Base-by-base conservation (phyloP, 2,329 filamentous ascomycete species). In the Sporothrix sp. region DNA sequence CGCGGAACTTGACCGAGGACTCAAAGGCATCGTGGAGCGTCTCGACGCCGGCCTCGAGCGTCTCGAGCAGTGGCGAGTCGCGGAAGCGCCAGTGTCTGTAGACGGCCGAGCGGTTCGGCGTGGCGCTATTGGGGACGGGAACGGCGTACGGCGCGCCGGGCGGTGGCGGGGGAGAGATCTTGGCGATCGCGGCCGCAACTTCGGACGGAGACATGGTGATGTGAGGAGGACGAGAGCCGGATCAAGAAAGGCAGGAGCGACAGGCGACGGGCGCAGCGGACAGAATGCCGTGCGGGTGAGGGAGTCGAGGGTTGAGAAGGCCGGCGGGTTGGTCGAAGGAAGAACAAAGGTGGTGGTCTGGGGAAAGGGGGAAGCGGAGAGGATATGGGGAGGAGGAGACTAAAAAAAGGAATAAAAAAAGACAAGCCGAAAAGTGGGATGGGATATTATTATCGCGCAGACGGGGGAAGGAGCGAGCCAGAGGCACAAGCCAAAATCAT, bases 1-100 rank as follows among this genome's bases (percentile, higher is more conserved):
- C 79, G 50, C 73, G 72, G 61, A 74, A 76, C 57, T 75, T 76
- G 51, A 75, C 81, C 57, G 82, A 70, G 23, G 73, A 68, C 65
- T 95, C 87, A 63, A 95, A 94, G 49, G 85, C 72, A 55, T 95
- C 87, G 71, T 95, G 85, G 23, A 82, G 75, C 13, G 88, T 94
- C 55, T 73, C 75, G 47, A 84, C 69, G 46, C 79, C 67, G 16
- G 88, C 85, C 62, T 93, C 84, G 57, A 86, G 71, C 6, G 84
- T 84, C 61, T 78, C 74, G 37, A 95, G 68, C 51, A 94, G 73
- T 39, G 79, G 77, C 53, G 78, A 79, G 67, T 95, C 82, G 52
- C 76, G 75, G 62, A 84, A 83, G 57, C 79, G 79, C 80, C 84
- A 94, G 67, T 95, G 84, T 55, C 93, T 81, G 69, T 97, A 97